A percentile compares a stretch with the other conserved stretches of the same genome.
Evolutionary conservation across 2,329 filamentous ascomycete species (phyloP).

Genomic region (Microcyclosporella mali): DNA sequence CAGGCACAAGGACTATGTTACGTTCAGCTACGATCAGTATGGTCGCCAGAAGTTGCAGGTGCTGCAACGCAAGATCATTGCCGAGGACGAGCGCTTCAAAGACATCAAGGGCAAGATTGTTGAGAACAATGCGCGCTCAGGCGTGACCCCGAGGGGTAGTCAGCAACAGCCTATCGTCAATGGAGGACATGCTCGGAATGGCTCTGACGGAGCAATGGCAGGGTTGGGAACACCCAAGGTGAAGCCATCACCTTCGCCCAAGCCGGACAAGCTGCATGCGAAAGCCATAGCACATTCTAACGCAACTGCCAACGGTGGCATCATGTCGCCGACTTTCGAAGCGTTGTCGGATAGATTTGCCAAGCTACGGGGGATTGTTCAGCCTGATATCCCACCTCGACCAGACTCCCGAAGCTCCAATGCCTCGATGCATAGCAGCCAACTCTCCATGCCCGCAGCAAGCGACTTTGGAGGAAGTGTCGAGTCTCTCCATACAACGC

Average conservation of each 20-base stretch:
- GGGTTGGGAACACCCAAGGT: slow-evolving; percentile 17
- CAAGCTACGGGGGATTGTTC: slow-evolving; percentile 14
- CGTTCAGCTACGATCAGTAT: slow-evolving; percentile 45
- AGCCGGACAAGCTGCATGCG: slow-evolving; percentile 61
- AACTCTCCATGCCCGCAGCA: slow-evolving; percentile 38
- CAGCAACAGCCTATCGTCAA: slow-evolving; percentile 1
- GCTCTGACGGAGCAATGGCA: slow-evolving; percentile 15
- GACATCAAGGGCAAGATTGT: slow-evolving; percentile 47
- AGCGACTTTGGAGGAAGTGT: slow-evolving; percentile 30
- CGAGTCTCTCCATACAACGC: slow-evolving; percentile 15
- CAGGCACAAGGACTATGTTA: slow-evolving; percentile 66
- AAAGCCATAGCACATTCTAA: slow-evolving; percentile 43
- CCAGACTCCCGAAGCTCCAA: slow-evolving; percentile 26
- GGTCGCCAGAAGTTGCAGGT: slow-evolving; percentile 45
- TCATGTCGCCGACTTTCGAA: slow-evolving; percentile 41
- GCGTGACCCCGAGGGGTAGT: slow-evolving; percentile 33
- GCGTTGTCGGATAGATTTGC: slow-evolving; percentile 31
- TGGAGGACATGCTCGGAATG: slow-evolving; percentile 6
- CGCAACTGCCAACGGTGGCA: slow-evolving; percentile 22
- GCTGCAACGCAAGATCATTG: slow-evolving; percentile 26
- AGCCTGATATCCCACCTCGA: slow-evolving; percentile 8
- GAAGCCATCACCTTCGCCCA: slow-evolving; percentile 43
- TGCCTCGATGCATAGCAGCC: slow-evolving; percentile 22
- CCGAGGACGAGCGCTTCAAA: slow-evolving; percentile 38
- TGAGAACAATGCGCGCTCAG: slow-evolving; percentile 51